Base-by-base conservation (phyloP, 345 rosid species). In the Lepidium aucheri region DNA sequence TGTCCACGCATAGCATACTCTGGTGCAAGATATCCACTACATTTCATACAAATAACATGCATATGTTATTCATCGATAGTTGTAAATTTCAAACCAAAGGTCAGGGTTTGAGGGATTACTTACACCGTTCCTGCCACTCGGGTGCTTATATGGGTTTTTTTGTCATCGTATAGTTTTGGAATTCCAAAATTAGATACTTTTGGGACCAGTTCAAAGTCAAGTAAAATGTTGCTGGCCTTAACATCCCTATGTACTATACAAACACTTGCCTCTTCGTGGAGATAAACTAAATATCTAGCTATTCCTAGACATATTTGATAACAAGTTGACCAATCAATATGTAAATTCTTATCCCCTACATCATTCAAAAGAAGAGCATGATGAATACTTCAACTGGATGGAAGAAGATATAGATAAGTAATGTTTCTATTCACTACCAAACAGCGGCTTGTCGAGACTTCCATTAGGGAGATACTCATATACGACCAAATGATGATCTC, bases 401-500 rank as follows among this genome's bases (percentile, higher is more conserved):
- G 1, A 41, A 51, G 38, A n/a, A 52, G 8, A 13, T n/a, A 52
- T 47, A 5, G 6, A 22, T 52, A 20, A 24, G 11, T 15, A n/a
- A n/a, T 30, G 41, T 52, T 7, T 60, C 55, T 32, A 0, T 14
- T n/a, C n/a, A 0, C 28, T 69, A 69, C 74, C 74, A 53, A 69
- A 69, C 30, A 68, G 40, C 8, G 64, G 33, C 8, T 58, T 49
- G 36, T 68, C 71, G n/a, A 67, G 71, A 45, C 63, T 67, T 67
- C 71, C 71, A 28, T 55, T 67, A 3, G 71, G 47, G 9, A 67
- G 71, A 9, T 55, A 55, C 9, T 67, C 71, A 67, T 67, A 67
- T 34, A 67, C 85, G 10, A 85, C 83, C 63, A 83, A 72, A 44
- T 78, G 72, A 13, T 67, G 63, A 17, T 74, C 73, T 9, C 63